Evolutionary conservation across 106 monocot genomes (phyloP).

Genomic region (Allium cepa): DNA sequence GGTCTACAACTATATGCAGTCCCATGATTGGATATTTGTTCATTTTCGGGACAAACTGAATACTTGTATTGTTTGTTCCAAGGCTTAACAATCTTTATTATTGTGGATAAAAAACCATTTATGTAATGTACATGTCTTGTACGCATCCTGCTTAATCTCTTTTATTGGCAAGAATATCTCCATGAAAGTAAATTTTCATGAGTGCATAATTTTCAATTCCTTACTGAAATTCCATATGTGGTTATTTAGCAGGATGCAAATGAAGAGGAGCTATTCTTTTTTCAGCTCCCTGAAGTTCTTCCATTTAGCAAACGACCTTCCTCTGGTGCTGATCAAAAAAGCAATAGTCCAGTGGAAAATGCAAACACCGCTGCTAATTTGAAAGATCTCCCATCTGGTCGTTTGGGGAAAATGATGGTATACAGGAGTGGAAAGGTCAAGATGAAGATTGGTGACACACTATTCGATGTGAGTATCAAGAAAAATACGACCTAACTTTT

Average conservation of each 20-base stretch:
- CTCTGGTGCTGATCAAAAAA: background rate
- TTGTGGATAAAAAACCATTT: too few relatives aligned
- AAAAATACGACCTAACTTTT: background rate
- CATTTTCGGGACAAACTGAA: too few relatives aligned
- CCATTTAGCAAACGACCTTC: slow-evolving; percentile 29
- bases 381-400: slow-evolving; percentile 52
- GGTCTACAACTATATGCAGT: too few relatives aligned
- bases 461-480: slow-evolving; percentile 50
- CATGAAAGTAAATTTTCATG: too few relatives aligned
- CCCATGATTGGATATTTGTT: too few relatives aligned
- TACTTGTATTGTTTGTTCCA: too few relatives aligned
- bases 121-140: too few relatives aligned
- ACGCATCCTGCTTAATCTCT: too few relatives aligned
- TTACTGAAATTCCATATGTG: background rate
- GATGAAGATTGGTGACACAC: slow-evolving; percentile 73
- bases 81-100: too few relatives aligned
- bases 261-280: slow-evolving; percentile 42
- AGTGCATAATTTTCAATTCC: too few relatives aligned
- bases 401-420: slow-evolving; percentile 64
- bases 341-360: slow-evolving; percentile 1
- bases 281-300: slow-evolving; percentile 53
- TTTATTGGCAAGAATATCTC: too few relatives aligned
- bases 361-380: slow-evolving; percentile 24
- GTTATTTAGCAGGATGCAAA: slow-evolving; percentile 24
- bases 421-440: slow-evolving; percentile 79